These are phyloP conservation scores for Trypanosoma avium DNA, from an alignment of 208 protist genomes.

Conservation along the genomic window DNA sequence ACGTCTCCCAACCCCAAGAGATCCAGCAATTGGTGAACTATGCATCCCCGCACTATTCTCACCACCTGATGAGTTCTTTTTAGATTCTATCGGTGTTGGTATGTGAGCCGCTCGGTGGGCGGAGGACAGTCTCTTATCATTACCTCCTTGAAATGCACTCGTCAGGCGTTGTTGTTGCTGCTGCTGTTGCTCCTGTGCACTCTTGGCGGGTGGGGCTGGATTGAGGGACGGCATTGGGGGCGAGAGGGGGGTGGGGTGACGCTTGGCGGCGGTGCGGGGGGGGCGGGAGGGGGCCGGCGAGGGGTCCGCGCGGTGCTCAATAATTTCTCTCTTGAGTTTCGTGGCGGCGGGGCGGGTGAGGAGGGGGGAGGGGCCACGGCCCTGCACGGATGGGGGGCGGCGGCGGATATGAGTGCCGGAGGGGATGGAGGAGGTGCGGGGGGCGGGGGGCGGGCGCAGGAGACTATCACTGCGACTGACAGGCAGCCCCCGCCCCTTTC, in stretches of 20 bases:
- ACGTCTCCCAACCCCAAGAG: conserved; percentile 6
- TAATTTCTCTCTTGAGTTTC: conserved; percentile 24
- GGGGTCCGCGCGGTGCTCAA: conserved; percentile 40
- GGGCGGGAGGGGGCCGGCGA: conserved; percentile 54
- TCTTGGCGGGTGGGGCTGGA: not conserved
- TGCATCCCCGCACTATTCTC: not conserved
- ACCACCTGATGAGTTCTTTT: conserved; percentile 1
- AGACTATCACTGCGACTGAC: not conserved
- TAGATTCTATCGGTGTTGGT: not conserved
- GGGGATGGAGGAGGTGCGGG: conserved; percentile 27
- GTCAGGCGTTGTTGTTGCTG: conserved; percentile 2
- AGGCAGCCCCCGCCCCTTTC: not conserved
- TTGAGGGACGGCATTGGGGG: conserved; percentile 5
- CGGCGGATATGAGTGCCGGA: conserved; percentile 80
- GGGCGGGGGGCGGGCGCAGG: conserved; percentile 2
- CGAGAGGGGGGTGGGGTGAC: conserved; percentile 10
- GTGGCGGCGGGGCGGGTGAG: not conserved
- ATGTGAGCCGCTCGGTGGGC: not conserved
- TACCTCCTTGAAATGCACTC: not conserved
- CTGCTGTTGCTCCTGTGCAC: conserved; percentile 4
- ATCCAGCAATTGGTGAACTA: not conserved
- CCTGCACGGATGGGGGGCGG: conserved; percentile 51
- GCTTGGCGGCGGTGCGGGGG: conserved; percentile 6
- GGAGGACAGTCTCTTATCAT: not conserved
- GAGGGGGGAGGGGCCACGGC: conserved; percentile 10